phyloP scores from a whole-genome alignment of 1,284 basidiomycete species.

The Pseudozyma sp. region DNA sequence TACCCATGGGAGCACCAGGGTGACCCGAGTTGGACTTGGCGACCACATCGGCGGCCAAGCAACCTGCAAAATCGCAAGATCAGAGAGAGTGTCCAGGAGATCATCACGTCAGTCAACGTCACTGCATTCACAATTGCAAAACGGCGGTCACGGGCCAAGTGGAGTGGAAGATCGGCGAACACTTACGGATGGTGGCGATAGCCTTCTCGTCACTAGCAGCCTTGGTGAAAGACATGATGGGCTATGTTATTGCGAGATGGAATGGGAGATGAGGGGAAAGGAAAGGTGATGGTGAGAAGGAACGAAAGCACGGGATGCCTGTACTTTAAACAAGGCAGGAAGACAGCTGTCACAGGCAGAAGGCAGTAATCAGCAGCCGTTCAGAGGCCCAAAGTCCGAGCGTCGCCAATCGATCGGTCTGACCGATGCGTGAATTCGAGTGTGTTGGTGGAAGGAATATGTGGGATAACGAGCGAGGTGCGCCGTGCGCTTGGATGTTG shows the following conservation, averaged over 20 bases:
- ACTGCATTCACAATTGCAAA: background rate
- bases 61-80: slow-evolving; percentile 22
- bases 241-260: slow-evolving; percentile 5
- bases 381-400: background rate
- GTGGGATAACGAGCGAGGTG: slow-evolving; percentile 4
- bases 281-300: slow-evolving; percentile 26
- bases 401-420: slow-evolving; percentile 10
- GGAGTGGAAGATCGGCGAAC: background rate
- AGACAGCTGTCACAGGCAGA: background rate
- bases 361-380: background rate
- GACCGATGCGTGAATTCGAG: background rate
- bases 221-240: slow-evolving; percentile 56
- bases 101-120: background rate
- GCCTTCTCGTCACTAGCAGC: slow-evolving; percentile 59
- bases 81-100: background rate
- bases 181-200: slow-evolving; percentile 63
- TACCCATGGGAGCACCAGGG: slow-evolving; percentile 73
- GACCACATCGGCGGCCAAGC: slow-evolving; percentile 60
- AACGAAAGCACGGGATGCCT: slow-evolving; percentile 2
- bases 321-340: slow-evolving; percentile 11
- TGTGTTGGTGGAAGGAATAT: background rate
- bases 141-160: slow-evolving; percentile 1
- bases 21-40: slow-evolving; percentile 77
- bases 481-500: slow-evolving; percentile 4
- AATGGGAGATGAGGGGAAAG: slow-evolving; percentile 1